phyloP scores from a whole-genome alignment of 2,329 filamentous ascomycete genomes.

The Claviceps sp. region DNA sequence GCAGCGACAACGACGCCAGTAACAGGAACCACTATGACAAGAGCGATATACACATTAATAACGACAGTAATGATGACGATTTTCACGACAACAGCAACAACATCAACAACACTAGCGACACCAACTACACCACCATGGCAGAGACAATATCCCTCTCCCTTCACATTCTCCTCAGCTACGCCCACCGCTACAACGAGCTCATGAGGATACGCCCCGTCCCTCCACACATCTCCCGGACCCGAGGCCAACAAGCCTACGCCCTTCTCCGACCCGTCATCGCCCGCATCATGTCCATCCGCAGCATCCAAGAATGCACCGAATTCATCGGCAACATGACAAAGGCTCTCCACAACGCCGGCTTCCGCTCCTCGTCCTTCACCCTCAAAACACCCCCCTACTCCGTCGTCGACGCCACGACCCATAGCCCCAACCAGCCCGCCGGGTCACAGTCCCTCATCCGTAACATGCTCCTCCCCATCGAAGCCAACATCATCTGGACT shows the following conservation, averaged over 20 bases:
- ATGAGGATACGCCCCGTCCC: constrained; percentile 47
- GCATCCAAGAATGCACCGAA: constrained; percentile 23
- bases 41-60: not conserved
- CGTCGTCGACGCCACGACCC: constrained; percentile 14
- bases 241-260: constrained; percentile 29
- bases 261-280: constrained; percentile 40
- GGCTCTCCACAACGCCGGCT: constrained; percentile 32
- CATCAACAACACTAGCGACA: not conserved
- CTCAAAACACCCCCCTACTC: constrained; percentile 25
- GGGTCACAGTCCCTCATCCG: constrained; percentile 32
- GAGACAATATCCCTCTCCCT: constrained; percentile 54
- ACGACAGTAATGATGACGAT: not conserved
- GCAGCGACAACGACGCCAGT: not conserved
- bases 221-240: constrained; percentile 23
- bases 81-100: not conserved
- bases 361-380: constrained; percentile 28
- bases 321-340: constrained; percentile 31
- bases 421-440: constrained; percentile 23
- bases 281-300: constrained; percentile 30
- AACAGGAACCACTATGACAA: not conserved
- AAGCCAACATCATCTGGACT: constrained; percentile 28
- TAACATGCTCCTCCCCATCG: constrained; percentile 27
- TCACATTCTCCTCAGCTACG: constrained; percentile 63
- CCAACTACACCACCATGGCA: constrained; percentile 38
- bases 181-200: constrained; percentile 63